Evolutionary conservation across 352 stramenopile species (phyloP).

Genomic region (Phytophthora uliginosa): DNA sequence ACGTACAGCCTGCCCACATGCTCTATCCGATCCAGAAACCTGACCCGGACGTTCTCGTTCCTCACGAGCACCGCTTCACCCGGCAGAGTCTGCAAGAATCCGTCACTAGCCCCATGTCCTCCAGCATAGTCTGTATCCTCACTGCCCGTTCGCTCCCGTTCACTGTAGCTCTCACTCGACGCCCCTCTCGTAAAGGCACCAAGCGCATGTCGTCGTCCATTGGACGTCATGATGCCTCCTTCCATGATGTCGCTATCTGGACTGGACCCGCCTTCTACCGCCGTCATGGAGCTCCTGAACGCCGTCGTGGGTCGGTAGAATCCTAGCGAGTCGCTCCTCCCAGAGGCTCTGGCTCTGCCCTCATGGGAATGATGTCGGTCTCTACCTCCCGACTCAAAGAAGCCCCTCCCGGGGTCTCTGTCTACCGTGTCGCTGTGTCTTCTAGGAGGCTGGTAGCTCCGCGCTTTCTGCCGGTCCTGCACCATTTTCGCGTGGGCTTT

Average conservation of each 20-base stretch:
- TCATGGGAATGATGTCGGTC: slow-evolving; percentile 18
- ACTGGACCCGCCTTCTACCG: slow-evolving; percentile 5
- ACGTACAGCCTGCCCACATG: slow-evolving; percentile 77
- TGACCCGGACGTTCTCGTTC: slow-evolving; percentile 68
- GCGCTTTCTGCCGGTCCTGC: slow-evolving; percentile 58
- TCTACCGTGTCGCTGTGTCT: slow-evolving; percentile 43
- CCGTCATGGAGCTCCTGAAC: slow-evolving; percentile 5
- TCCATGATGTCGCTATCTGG: slow-evolving; percentile 23
- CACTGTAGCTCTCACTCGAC: slow-evolving; percentile 25
- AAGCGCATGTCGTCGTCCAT: slow-evolving; percentile 30
- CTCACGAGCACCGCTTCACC: slow-evolving; percentile 76
- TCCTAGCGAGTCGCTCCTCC: slow-evolving; percentile 16
- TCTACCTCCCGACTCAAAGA: slow-evolving; percentile 13
- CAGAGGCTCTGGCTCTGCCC: slow-evolving; percentile 3
- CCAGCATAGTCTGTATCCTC: slow-evolving; percentile 42
- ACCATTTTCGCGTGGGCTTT: slow-evolving; percentile 79
- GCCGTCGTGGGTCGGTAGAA: slow-evolving; percentile 13
- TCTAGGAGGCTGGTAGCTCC: slow-evolving; percentile 22
- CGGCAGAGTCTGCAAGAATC: slow-evolving; percentile 62
- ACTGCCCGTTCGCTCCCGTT: slow-evolving; percentile 30
- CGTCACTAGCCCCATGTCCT: slow-evolving; percentile 15
- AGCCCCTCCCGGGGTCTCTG: slow-evolving; percentile 16
- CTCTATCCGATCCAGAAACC: slow-evolving; percentile 59
- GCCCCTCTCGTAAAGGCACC: slow-evolving; percentile 10
- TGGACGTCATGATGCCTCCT: slow-evolving; percentile 43